Base-by-base conservation (phyloP, 805 yeast genomes). In the Nakazawaea pomicola region DNA sequence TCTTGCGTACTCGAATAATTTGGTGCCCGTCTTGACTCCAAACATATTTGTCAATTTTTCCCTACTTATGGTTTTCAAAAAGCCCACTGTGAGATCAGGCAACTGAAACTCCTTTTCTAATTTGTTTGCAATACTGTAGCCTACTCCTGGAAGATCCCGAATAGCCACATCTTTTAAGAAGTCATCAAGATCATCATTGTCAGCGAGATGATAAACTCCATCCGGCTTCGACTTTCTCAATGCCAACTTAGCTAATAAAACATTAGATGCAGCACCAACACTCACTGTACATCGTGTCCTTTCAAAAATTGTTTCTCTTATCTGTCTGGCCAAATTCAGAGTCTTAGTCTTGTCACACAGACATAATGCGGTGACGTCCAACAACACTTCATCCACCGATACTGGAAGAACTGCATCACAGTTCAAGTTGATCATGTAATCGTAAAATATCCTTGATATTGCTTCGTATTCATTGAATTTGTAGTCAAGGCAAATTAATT, bases 331-430 rank as follows among this genome's bases (percentile, higher is more conserved):
- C 10, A 60, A 46, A 9, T 40, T 42, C 20, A 42, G 48, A 1
- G 66, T 62, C 37, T 33, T 38, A 28, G 55, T 60, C 19, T 45
- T 41, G 18, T 44, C 47, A 32, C 37, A 23, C 11, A 19, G 36
- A 5, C 16, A 29, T 17, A 64, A 25, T 1, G 57, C 32, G 0
- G 70, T 62, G 1, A 82, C 68, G 50, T 87, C 95, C 8, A 87
- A 55, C n/a, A 93, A 62, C 0, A 89, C 96, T 55, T 93, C 99
- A 58, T 93, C 98, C 3, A 93, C 80, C 46, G 95, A 88, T 1
- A 93, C 86, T 0, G 98, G 98, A 23, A 80, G 68, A 2, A 89
- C 74, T 35, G 80, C 68, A 29, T 62, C 64, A 14, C 68, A 64
- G 0, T 64, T 54, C n/a, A 68, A 53, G 0, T 63, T 57, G 1